phyloP scores from a whole-genome alignment of 179 eudicot species.

The Drosera spatulata region DNA sequence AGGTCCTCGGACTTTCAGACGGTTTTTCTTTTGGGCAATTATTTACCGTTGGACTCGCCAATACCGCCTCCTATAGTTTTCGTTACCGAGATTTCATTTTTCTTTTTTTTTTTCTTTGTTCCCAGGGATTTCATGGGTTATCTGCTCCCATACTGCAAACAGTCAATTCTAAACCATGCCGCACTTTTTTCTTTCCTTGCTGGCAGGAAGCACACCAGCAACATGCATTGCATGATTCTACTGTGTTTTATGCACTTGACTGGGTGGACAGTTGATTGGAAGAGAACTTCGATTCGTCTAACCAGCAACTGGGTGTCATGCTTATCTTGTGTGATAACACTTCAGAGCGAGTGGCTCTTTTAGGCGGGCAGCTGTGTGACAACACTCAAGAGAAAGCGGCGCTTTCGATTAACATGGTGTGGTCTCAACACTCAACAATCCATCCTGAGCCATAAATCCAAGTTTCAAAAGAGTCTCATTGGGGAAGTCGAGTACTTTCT shows the following conservation, averaged over 20 bases:
- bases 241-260: slow-evolving; percentile 11
- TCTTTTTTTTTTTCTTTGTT: no score
- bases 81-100: slow-evolving; percentile 15
- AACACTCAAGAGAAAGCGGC: slow-evolving; percentile 11
- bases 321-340: slow-evolving; percentile 9
- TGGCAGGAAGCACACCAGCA: slow-evolving; percentile 9
- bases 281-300: slow-evolving; percentile 10
- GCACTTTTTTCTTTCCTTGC: slow-evolving; percentile 6
- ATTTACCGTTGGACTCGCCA: slow-evolving; percentile 13
- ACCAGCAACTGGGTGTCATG: slow-evolving; percentile 4
- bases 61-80: slow-evolving; percentile 19
- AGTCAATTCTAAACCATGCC: slow-evolving; percentile 6
- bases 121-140: slow-evolving; percentile 3
- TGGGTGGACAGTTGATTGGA: slow-evolving; percentile 10
- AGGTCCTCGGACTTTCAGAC: slow-evolving; percentile 18
- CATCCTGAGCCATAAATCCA: slow-evolving; percentile 7
- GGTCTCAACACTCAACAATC: slow-evolving; percentile 9
- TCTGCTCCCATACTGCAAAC: slow-evolving; percentile 10
- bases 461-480: no score
- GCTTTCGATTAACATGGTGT: slow-evolving; percentile 14
- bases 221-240: slow-evolving; percentile 9
- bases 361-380: slow-evolving; percentile 7
- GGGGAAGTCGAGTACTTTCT: no score
- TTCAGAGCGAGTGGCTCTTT: slow-evolving; percentile 8
- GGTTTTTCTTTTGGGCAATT: slow-evolving; percentile 9